phyloP scores from a whole-genome alignment of 768 basidiomycete species.

The Coprinopsis strossmayeri region DNA sequence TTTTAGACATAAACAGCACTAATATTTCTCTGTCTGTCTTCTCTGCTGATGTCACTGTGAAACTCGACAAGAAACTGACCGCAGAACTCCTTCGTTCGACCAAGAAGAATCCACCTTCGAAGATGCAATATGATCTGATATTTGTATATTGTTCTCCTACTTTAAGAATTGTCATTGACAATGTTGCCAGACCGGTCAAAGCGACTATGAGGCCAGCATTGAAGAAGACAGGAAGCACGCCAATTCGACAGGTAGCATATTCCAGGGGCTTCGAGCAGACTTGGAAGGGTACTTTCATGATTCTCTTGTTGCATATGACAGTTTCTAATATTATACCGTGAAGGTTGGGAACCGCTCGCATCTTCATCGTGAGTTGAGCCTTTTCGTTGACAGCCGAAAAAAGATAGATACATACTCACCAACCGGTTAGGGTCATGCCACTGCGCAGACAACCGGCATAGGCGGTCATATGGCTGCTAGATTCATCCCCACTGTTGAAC shows the following conservation, averaged over 20 bases:
- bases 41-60: constrained; percentile 59
- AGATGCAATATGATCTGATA: constrained; percentile 75
- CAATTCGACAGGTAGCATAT: constrained; percentile 69
- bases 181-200: constrained; percentile 56
- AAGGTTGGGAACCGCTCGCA: constrained; percentile 60
- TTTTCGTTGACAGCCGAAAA: neutral
- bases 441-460: constrained; percentile 85
- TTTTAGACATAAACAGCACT: constrained; percentile 37
- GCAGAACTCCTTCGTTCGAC: constrained; percentile 82
- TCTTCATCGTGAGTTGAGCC: constrained; percentile 71
- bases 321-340: constrained; percentile 6
- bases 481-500: constrained; percentile 94
- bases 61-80: constrained; percentile 56
- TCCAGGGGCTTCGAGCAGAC: constrained; percentile 82
- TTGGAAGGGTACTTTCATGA: constrained; percentile 59
- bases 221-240: constrained; percentile 58
- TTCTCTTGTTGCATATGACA: neutral
- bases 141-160: constrained; percentile 46
- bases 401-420: neutral
- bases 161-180: neutral
- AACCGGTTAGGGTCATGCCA: constrained; percentile 68
- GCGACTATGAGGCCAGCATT: constrained; percentile 68
- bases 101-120: constrained; percentile 85
- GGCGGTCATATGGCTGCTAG: constrained; percentile 62
- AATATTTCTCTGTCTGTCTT: constrained; percentile 60